Evolutionary conservation across 176 grass and related monocot genomes (phyloP).

Genomic region (Cymbopogon citratus): DNA sequence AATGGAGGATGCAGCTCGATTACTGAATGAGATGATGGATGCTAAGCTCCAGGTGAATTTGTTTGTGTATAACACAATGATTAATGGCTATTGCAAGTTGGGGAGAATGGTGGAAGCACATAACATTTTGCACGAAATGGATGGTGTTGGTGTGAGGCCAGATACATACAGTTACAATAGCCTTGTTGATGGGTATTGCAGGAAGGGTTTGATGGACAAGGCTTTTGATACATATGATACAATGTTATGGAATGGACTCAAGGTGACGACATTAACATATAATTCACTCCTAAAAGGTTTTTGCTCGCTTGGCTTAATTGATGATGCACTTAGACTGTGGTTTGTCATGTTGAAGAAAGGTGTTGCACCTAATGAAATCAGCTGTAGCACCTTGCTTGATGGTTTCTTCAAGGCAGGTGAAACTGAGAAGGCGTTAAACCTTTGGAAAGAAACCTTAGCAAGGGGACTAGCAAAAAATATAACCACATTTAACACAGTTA

Average conservation of each 20-base stretch:
- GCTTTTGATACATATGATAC: conserved; percentile 61
- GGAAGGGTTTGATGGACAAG: conserved; percentile 56
- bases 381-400: conserved; percentile 72
- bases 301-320: conserved; percentile 50
- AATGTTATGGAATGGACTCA: conserved; percentile 58
- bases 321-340: conserved; percentile 81
- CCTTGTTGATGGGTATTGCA: conserved; percentile 85
- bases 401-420: conserved; percentile 74
- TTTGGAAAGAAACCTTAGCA: conserved; percentile 88
- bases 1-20: conserved; percentile 61
- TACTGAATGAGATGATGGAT: conserved; percentile 58
- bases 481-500: conserved; percentile 55
- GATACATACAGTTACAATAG: conserved; percentile 89
- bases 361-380: conserved; percentile 76
- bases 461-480: conserved; percentile 67
- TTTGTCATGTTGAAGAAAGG: conserved; percentile 85
- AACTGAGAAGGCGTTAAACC: conserved; percentile 50
- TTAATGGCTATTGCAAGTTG: conserved; percentile 85
- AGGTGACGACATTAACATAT: conserved; percentile 58
- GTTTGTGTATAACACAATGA: conserved; percentile 69
- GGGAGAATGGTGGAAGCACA: conserved; percentile 64
- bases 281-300: conserved; percentile 85
- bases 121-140: conserved; percentile 64
- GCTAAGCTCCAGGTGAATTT: conserved; percentile 48
- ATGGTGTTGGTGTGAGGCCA: conserved; percentile 26